phyloP scores from a whole-genome alignment of 805 yeast genomes.

The Candida insectalens region DNA sequence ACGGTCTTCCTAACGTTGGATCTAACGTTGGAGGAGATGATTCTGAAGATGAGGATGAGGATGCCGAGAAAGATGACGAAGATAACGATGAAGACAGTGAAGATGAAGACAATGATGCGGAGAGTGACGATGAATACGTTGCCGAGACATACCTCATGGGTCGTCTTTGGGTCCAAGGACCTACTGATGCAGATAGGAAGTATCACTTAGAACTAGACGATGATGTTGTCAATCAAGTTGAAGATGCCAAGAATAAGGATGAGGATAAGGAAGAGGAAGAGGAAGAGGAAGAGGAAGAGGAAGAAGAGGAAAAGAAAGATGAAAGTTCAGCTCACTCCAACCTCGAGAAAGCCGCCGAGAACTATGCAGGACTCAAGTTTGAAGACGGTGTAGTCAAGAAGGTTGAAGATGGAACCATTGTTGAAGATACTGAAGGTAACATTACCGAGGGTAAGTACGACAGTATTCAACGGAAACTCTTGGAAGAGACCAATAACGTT shows the following conservation, averaged over 20 bases:
- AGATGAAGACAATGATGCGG: slow-evolving; percentile 11
- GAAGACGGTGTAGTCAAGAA: slow-evolving; percentile 15
- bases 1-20: slow-evolving; percentile 55
- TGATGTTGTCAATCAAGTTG: slow-evolving; percentile 27
- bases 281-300: not conserved
- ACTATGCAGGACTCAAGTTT: slow-evolving; percentile 25
- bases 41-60: slow-evolving; percentile 24
- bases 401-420: slow-evolving; percentile 10
- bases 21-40: slow-evolving; percentile 13
- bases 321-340: not conserved
- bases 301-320: not conserved
- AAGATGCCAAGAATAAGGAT: slow-evolving; percentile 2
- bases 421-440: slow-evolving; percentile 30
- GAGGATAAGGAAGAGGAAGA: not conserved
- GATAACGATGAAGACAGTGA: slow-evolving; percentile 25
- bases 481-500: slow-evolving; percentile 58
- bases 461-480: slow-evolving; percentile 45
- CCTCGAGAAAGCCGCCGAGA: slow-evolving; percentile 19
- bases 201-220: slow-evolving; percentile 17
- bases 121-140: slow-evolving; percentile 30
- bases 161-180: slow-evolving; percentile 87
- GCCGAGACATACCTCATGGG: slow-evolving; percentile 70
- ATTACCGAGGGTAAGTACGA: slow-evolving; percentile 21
- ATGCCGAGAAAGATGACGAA: slow-evolving; percentile 25
- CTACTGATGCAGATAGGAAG: slow-evolving; percentile 38